Evolutionary conservation across 2,329 filamentous ascomycete genomes (phyloP), one percentile per base, ranked within the genome.

Genomic region (Cryphonectria japonica): DNA sequence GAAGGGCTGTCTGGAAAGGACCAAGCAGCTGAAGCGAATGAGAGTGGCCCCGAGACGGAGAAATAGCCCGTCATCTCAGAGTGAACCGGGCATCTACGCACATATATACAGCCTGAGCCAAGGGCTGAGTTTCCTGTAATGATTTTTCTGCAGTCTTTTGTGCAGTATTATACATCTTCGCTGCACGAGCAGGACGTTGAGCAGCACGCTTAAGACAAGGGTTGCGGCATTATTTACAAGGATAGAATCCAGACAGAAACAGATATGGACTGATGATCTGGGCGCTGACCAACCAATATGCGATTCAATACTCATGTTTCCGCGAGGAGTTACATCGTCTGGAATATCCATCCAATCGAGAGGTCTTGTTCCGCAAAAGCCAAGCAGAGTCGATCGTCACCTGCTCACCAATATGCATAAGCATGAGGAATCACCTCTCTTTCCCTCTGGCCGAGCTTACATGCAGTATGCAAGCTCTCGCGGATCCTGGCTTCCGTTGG

Each of bases 1-100:
- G 54, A 65, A 43, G 72, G 64, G 6, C 50, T 69, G 2, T 32
- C 54, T n/a, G 50, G 50, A 22, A 37, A 66, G 14, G 68, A 8
- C 7, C 54, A 52, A n/a, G 43, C 43, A 32, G 64, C 61, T 7
- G 70, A 69, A 22, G 19, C 62, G 7, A 67, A 68, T 8, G 64
- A 22, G 34, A 68, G 67, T 37, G 69, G 29, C 34, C 41, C 37
- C 8, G 61, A 67, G 52, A 60, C 66, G 41, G 69, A 69, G 50
- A 68, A 73, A 41, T 26, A 66, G 26, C 52, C 50, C 2, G 26
- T 59, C 63, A 34, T 29, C 14, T 60, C 62, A 39, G 60, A 37
- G n/a, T 72, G 46, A 69, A 63, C 7, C 2, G 22, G 37, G 4
- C 16, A 26, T 19, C 26, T 19, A 5, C 26, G 16, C 50, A 13